Conservation (phyloP, 2,329 filamentous ascomycete species). For the Aspergillus sergii region DNA sequence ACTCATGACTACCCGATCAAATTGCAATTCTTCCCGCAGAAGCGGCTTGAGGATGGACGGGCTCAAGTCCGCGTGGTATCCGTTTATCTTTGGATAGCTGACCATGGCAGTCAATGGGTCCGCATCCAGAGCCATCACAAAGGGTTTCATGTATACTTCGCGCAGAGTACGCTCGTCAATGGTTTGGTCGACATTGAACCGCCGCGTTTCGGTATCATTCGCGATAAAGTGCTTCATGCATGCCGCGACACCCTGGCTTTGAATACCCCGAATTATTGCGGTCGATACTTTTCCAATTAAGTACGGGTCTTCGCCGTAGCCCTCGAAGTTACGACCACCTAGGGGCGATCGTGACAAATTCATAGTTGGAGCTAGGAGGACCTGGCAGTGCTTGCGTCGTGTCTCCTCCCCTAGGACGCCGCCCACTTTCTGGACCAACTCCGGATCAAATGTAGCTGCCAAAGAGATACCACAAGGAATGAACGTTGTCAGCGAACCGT, state of each 20-base stretch:
- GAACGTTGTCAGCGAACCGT: constrained; percentile 6
- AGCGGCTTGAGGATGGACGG: neutral
- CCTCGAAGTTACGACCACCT: constrained; percentile 23
- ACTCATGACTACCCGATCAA: constrained; percentile 12
- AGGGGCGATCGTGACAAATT: constrained; percentile 9
- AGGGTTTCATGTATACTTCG: constrained; percentile 22
- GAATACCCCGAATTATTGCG: constrained; percentile 10
- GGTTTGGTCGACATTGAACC: constrained; percentile 5
- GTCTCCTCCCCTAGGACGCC: neutral
- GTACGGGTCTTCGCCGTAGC: constrained; percentile 20
- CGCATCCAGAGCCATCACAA: constrained; percentile 13
- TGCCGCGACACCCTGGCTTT: constrained; percentile 12
- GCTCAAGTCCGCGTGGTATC: neutral
- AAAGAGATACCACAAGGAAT: constrained; percentile 6
- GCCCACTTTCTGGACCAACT: neutral
- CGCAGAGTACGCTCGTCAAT: constrained; percentile 15
- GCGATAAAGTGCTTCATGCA: constrained; percentile 22
- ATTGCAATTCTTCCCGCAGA: constrained; percentile 10
- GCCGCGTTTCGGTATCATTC: constrained; percentile 17
- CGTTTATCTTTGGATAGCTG: constrained; percentile 21
- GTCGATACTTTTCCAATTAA: constrained; percentile 12
- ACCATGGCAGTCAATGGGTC: constrained; percentile 18
- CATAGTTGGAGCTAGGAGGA: constrained; percentile 10
- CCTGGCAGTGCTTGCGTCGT: neutral
- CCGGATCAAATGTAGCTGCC: constrained; percentile 4